These are phyloP conservation scores for Lipomyces yamadae DNA, from an alignment of 805 yeast species.

Conservation along the genomic window DNA sequence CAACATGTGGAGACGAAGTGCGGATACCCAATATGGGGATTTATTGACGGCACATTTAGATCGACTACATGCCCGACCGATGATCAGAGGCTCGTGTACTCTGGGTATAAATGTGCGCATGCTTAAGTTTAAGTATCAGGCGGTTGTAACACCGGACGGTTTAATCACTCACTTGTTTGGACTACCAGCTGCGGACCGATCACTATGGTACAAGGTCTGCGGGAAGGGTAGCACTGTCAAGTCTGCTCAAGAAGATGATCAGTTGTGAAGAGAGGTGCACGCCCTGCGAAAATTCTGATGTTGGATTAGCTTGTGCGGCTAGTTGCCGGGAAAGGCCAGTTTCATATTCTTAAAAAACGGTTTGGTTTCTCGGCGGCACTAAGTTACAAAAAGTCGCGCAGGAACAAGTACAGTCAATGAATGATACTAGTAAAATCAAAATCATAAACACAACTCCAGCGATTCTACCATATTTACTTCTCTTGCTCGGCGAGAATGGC, in stretches of 20 bases:
- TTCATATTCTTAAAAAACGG: too few species aligned
- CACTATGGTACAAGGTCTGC: too few species aligned
- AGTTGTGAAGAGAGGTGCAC: background rate
- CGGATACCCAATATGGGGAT: background rate
- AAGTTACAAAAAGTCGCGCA: background rate
- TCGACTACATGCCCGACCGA: conserved; percentile 1
- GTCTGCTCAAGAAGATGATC: too few species aligned
- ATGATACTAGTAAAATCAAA: background rate
- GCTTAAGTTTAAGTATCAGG: background rate
- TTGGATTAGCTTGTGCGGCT: background rate
- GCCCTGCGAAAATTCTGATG: background rate
- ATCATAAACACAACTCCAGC: background rate
- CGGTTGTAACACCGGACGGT: background rate
- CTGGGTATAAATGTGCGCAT: conserved; percentile 1
- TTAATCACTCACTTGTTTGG: background rate
- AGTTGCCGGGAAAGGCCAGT: background rate
- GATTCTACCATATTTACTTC: background rate
- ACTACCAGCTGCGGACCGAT: too few species aligned
- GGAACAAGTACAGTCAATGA: background rate
- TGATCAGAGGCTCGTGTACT: conserved; percentile 5
- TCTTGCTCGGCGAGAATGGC: conserved; percentile 25
- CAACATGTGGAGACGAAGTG: too few species aligned
- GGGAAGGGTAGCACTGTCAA: too few species aligned
- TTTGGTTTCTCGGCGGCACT: background rate
- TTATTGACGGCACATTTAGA: background rate